A percentile compares a stretch with the other conserved stretches of the same genome.
Conservation (phyloP, 306 rosid genomes). For the Biancaea sappan region DNA sequence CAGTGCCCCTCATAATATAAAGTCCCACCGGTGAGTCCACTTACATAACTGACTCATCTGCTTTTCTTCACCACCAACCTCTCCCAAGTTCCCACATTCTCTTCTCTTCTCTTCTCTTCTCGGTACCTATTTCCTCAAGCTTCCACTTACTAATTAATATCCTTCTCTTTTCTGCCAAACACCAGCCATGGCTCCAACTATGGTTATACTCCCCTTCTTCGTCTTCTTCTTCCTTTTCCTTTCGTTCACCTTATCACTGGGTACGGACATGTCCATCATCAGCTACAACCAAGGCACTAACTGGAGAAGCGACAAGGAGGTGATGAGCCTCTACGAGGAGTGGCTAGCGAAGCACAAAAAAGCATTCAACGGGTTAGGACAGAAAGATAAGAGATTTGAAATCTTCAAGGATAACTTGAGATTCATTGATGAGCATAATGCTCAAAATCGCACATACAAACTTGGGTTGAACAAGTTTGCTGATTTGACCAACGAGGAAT, state of each 20-base stretch:
- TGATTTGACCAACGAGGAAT: constrained; percentile 80
- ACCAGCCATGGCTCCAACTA: constrained; percentile 39
- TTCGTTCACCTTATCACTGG: constrained; percentile 35
- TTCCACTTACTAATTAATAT: too few species aligned
- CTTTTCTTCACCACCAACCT: constrained; percentile 30
- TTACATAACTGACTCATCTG: not conserved
- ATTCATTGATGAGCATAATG: constrained; percentile 71
- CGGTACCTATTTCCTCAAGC: not conserved
- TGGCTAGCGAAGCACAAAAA: constrained; percentile 72
- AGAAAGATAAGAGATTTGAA: constrained; percentile 63
- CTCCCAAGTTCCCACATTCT: not conserved
- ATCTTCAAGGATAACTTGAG: constrained; percentile 73
- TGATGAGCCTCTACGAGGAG: constrained; percentile 52
- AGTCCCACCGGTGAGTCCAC: not conserved
- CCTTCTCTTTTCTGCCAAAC: too few species aligned
- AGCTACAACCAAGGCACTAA: not conserved
- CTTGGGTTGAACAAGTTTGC: constrained; percentile 81
- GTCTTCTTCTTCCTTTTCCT: constrained; percentile 43
- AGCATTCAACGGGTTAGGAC: constrained; percentile 69
- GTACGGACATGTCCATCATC: constrained; percentile 38
- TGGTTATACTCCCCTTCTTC: constrained; percentile 31
- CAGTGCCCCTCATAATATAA: too few species aligned
- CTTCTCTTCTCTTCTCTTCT: not conserved
- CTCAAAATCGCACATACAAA: constrained; percentile 58
- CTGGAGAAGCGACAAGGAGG: constrained; percentile 50